phyloP scores from a whole-genome alignment of 1,139 yeast species.

The Ogataea hybrid region DNA sequence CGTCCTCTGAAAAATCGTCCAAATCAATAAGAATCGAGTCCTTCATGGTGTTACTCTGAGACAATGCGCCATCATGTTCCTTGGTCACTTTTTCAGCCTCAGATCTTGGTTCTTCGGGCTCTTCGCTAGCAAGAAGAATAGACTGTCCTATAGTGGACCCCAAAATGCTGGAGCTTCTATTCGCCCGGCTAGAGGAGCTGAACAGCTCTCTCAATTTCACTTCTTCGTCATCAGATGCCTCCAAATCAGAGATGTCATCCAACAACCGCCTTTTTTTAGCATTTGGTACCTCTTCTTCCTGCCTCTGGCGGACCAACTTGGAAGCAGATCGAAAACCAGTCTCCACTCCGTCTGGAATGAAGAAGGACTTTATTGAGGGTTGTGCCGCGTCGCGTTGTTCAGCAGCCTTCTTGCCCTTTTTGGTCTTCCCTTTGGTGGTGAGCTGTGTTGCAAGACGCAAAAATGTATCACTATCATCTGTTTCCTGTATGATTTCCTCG shows the following conservation, averaged over 20 bases:
- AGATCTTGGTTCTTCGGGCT: conserved; percentile 1
- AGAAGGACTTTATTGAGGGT: conserved; percentile 45
- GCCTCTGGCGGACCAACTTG: conserved; percentile 41
- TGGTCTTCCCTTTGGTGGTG: conserved; percentile 19
- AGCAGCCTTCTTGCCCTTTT: conserved; percentile 31
- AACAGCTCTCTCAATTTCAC: conserved; percentile 17
- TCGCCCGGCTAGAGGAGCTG: conserved; percentile 9
- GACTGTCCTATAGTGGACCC: conserved; percentile 14
- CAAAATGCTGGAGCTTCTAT: conserved; percentile 4
- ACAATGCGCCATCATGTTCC: too few relatives aligned
- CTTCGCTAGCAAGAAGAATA: conserved; percentile 7
- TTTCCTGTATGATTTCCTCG: conserved; percentile 45
- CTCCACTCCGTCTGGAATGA: conserved; percentile 77
- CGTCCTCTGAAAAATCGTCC: conserved; percentile 19
- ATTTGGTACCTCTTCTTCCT: conserved; percentile 10
- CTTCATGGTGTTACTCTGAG: not conserved
- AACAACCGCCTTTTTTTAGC: conserved; percentile 12
- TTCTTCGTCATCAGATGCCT: conserved; percentile 18
- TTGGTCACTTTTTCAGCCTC: too few relatives aligned
- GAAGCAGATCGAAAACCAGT: conserved; percentile 67
- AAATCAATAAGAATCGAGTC: conserved; percentile 13
- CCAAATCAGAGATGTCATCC: conserved; percentile 18
- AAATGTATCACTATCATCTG: conserved; percentile 67
- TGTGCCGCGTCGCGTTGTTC: conserved; percentile 20
- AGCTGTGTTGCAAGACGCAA: conserved; percentile 55